Conservation (phyloP, 2,329 filamentous ascomycete species). For the Stenocarpella maydis region DNA sequence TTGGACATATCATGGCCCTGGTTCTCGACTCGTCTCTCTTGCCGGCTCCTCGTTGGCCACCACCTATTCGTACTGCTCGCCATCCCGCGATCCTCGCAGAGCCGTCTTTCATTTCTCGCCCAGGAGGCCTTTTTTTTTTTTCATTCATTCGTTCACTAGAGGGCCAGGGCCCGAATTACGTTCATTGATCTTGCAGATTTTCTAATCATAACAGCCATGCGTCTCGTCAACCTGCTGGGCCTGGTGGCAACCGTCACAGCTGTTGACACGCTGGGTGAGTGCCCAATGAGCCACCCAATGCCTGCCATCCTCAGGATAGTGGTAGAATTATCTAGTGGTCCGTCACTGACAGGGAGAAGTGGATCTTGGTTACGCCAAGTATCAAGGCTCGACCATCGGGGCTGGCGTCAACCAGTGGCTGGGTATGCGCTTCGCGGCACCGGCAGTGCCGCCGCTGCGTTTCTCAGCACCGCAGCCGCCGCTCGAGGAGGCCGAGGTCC, state of each 20-base stretch:
- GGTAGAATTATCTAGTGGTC: no score
- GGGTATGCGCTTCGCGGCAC: slow-evolving; percentile 22
- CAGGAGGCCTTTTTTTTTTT: slow-evolving; percentile 19
- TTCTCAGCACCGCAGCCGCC: slow-evolving; percentile 27
- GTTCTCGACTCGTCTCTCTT: background rate
- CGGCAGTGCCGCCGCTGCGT: slow-evolving; percentile 20
- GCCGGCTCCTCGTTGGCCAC: no score
- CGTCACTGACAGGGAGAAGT: background rate
- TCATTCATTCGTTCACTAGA: slow-evolving; percentile 6
- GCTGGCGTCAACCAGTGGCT: slow-evolving; percentile 29
- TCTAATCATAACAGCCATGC: background rate
- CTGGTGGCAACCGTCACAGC: background rate
- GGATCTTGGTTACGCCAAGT: slow-evolving; percentile 29
- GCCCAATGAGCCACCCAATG: no score
- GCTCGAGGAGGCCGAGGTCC: slow-evolving; percentile 5
- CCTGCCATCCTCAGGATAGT: no score
- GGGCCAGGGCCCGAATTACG: background rate
- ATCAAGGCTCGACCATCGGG: slow-evolving; percentile 24
- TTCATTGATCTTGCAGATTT: background rate
- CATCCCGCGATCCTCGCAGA: background rate
- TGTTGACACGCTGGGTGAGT: slow-evolving; percentile 12
- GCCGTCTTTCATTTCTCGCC: slow-evolving; percentile 1
- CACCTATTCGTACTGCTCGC: background rate
- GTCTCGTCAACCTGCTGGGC: background rate
- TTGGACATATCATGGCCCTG: background rate